A percentile compares a stretch with the other conserved stretches of the same genome.
phyloP scores from a whole-genome alignment of 768 basidiomycete species.

The Cystobasidium ongulense region DNA sequence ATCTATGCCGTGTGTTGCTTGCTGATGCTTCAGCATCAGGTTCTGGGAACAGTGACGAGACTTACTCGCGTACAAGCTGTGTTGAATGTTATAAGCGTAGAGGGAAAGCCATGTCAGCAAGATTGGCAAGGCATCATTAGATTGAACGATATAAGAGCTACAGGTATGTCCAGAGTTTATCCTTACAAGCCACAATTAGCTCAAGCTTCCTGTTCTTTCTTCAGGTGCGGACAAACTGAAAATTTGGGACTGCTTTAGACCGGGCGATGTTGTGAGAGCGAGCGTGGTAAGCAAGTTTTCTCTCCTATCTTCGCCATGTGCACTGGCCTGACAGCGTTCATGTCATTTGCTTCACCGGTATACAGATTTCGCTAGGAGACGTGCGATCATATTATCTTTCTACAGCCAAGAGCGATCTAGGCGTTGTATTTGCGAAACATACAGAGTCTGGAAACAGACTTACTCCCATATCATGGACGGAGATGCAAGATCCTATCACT shows the following conservation, averaged over 20 bases:
- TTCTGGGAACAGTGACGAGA: constrained; percentile 73
- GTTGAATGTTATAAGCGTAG: constrained; percentile 75
- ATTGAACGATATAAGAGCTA: constrained; percentile 75
- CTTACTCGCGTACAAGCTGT: constrained; percentile 75
- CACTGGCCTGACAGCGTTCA: no score
- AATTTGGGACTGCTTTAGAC: constrained; percentile 81
- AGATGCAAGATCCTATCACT: constrained; percentile 47
- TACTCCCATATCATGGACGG: constrained; percentile 46
- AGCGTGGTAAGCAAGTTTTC: constrained; percentile 58
- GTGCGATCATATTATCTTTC: constrained; percentile 85
- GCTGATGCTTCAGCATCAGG: constrained; percentile 47
- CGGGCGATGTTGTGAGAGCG: constrained; percentile 81
- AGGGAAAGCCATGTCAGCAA: constrained; percentile 75
- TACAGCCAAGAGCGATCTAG: constrained; percentile 79
- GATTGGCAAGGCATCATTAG: constrained; percentile 85
- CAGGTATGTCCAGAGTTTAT: constrained; percentile 60
- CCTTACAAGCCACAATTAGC: constrained; percentile 51
- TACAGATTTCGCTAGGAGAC: constrained; percentile 81
- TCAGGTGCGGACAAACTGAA: constrained; percentile 42
- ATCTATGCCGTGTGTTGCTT: neutral
- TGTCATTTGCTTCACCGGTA: no score
- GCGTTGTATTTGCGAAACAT: constrained; percentile 71
- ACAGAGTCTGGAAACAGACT: constrained; percentile 44
- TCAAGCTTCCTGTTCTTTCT: neutral
- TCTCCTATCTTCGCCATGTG: neutral